A percentile compares a stretch with the other conserved stretches of the same genome.
These are phyloP conservation scores for Vitrella brassicaformis DNA, from an alignment of 73 alveolate genomes.

Conservation along the genomic window DNA sequence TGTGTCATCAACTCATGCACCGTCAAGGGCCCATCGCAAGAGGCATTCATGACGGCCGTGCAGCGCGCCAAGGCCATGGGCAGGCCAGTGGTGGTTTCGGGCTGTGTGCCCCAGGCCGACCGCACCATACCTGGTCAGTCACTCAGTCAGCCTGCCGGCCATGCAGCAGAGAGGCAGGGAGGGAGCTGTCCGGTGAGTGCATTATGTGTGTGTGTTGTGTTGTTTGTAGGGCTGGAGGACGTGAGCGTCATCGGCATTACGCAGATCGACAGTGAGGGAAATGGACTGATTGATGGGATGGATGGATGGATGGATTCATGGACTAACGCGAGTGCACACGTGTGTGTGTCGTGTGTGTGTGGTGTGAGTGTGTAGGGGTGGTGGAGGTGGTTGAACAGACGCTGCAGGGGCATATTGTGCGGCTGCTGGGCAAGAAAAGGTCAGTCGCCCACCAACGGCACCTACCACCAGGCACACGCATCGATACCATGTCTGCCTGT, in stretches of 20 bases:
- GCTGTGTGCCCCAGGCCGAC: slow-evolving; percentile 74
- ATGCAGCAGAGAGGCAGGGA: no score
- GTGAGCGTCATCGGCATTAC: slow-evolving; percentile 75
- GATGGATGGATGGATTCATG: neutral
- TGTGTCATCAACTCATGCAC: slow-evolving; percentile 79
- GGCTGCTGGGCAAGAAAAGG: slow-evolving; percentile 66
- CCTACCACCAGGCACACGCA: no score
- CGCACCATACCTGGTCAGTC: neutral
- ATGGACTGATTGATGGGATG: neutral
- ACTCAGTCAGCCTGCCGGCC: no score
- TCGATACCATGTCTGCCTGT: no score
- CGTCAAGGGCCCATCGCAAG: slow-evolving; percentile 83
- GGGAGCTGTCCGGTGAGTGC: no score
- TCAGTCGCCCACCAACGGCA: no score
- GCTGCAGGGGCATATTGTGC: slow-evolving; percentile 71
- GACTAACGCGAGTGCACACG: neutral
- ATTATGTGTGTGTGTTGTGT: no score
- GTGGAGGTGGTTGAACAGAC: slow-evolving; percentile 90
- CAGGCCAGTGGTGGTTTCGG: slow-evolving; percentile 56
- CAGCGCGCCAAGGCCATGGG: slow-evolving; percentile 45
- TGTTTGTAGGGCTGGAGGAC: no score
- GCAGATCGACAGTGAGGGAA: slow-evolving; percentile 56
- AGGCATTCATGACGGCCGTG: slow-evolving; percentile 39
- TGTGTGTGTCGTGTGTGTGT: neutral
- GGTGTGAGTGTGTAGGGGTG: slow-evolving; percentile 10